Conservation (phyloP, 305 asterid genomes). For the Fraxinus baroniana region DNA sequence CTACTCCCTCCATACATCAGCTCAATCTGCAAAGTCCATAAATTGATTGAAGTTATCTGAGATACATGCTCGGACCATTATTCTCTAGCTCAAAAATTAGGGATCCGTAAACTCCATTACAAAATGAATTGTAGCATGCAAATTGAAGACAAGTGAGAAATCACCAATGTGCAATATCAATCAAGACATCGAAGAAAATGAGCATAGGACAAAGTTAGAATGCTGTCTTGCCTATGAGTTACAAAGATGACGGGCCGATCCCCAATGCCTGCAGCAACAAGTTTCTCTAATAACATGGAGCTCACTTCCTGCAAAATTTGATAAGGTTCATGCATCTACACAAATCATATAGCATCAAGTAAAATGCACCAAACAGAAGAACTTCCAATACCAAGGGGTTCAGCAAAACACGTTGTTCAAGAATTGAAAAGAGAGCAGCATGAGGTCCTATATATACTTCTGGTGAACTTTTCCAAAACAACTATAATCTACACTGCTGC, state of each 20-base stretch:
- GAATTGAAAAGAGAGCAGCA: background rate
- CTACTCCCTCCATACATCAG: background rate
- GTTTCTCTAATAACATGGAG: constrained; percentile 89
- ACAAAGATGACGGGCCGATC: constrained; percentile 90
- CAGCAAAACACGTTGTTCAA: background rate
- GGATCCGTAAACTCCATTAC: background rate
- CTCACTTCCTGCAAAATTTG: constrained; percentile 74
- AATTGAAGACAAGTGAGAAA: constrained; percentile 5
- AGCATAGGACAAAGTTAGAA: constrained; percentile 7
- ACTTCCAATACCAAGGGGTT: background rate
- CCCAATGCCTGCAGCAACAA: constrained; percentile 90
- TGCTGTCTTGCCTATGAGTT: constrained; percentile 71
- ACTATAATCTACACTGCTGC: background rate
- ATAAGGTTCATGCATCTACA: constrained; percentile 10
- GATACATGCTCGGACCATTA: background rate
- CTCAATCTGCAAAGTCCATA: background rate
- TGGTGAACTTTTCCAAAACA: background rate
- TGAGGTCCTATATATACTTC: background rate
- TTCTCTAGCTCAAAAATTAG: background rate
- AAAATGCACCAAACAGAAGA: constrained; percentile 13
- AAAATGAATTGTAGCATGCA: background rate
- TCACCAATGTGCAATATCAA: constrained; percentile 15
- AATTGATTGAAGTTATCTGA: background rate
- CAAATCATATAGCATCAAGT: constrained; percentile 11
- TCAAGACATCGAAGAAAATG: background rate